Evolutionary conservation across 2,329 filamentous ascomycete species (phyloP), one percentile per base, ranked within the genome.

Genomic region (Rhynchosporium secalis): DNA sequence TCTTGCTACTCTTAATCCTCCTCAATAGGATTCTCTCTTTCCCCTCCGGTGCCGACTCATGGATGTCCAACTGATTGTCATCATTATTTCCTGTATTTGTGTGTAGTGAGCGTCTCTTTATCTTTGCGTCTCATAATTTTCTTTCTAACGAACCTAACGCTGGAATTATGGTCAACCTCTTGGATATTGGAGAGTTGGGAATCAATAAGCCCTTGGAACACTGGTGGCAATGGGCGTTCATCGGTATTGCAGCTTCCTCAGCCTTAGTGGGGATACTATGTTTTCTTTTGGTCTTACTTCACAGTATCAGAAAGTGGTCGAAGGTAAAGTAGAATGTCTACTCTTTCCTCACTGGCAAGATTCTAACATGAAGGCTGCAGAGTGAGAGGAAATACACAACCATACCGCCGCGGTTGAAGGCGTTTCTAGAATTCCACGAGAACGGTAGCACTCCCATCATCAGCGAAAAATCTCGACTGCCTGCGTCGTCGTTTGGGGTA

Each of bases 211-310:
- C 56, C 1, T 36, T 58, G n/a, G 56, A 58, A 41, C 56, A 58
- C 38, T 58, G 56, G 56, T 58, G 56, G 56, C 56, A 58, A 13
- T 58, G 56, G 56, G 45, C 56, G 8, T 58, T 49, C 26, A 58
- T 58, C 41, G 56, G 45, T 49, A 58, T 58, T 49, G 43, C 46
- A 13, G 56, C 46, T 40, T 41, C 36, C 28, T 58, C 43, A 28
- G 56, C 43, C 29, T 49, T 58, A 26, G 56, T 33, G 45, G 56
- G 56, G 33, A 49, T 45, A 29, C 28, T 58, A 38, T 49, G 20
- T 13, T 41, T 48, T 31, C 12, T 48, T 9, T 49, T 58, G 56
- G 45, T 48, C 4, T 45, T 58, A 29, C n/a, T 58, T 29, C 47
- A 48, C 10, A 48, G 36, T 41, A 15, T 48, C 28, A 47, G 40